Conservation (phyloP, 148 eudicot genomes). For the Camellia lanceoleosa region DNA sequence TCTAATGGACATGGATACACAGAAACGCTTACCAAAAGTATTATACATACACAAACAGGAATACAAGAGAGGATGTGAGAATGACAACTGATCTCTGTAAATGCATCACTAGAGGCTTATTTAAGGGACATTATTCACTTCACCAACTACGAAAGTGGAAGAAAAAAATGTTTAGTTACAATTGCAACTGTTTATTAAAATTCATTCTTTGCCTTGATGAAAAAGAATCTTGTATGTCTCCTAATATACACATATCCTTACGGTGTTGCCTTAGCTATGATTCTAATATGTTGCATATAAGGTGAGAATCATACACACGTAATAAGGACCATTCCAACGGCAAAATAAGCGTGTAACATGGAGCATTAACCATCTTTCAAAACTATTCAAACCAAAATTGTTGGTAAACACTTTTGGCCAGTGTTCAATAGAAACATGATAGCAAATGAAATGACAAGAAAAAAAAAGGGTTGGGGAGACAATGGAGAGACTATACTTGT, state of each 20-base stretch:
- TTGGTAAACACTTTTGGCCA: neutral
- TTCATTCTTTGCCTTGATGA: too few species aligned
- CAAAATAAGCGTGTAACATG: neutral
- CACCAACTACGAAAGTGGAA: neutral
- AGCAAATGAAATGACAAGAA: neutral
- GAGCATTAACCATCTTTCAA: neutral
- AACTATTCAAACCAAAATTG: neutral
- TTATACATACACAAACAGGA: neutral
- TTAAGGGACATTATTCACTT: neutral
- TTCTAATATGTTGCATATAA: neutral
- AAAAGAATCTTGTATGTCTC: neutral
- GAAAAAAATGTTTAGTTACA: neutral
- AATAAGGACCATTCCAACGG: neutral
- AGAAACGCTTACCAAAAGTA: neutral
- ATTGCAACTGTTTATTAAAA: neutral
- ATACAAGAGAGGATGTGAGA: neutral
- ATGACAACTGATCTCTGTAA: neutral
- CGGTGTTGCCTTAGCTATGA: neutral
- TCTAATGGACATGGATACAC: too few species aligned
- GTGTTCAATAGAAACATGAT: neutral
- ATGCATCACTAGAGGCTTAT: neutral
- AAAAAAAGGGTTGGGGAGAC: neutral
- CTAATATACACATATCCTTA: neutral
- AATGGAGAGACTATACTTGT: conserved; percentile 48
- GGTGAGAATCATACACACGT: neutral